Base-by-base conservation (phyloP, 2,329 filamentous ascomycete genomes). In the Epichloe uncinata region DNA sequence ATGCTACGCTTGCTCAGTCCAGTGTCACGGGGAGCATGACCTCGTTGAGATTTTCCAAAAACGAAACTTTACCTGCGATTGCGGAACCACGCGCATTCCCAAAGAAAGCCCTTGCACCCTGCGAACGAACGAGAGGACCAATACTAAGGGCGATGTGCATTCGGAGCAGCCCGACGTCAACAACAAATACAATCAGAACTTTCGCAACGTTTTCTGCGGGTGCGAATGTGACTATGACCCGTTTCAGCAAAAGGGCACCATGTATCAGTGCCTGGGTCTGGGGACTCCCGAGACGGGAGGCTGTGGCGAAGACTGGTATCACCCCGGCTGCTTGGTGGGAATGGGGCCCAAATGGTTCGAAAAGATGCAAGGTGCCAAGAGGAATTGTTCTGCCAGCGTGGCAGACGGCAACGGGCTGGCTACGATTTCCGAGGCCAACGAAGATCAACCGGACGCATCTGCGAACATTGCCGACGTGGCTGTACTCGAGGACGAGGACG, bases 281-380 rank as follows among this genome's bases (percentile, higher is more conserved):
- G 89, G 88, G 1, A 84, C 81, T 0, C 74, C 78, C 12, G 85
- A 91, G 56, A 82, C 84, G 1, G 90, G 90, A 15, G 91, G 90
- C 4, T 97, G 91, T 66, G 91, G 91, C 12, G 91, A 97, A 69
- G 91, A 97, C 62, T 97, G 91, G 91, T 97, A 88, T 76, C 91
- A 97, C 69, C 88, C 91, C 0, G 89, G 93, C 54, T 97, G 91
- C 62, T 71, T 97, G 7, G 80, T 95, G 45, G 90, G 90, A 5
- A 69, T 94, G 57, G 81, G 84, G 0, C 78, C 87, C 11, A 77
- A 81, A 52, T 90, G 85, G 81, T 81, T 74, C 55, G 81, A 84
- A 61, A 74, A 69, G 60, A 71, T 66, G 65, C 62, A 65, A 55
- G 65, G 57, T 51, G 48, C 59, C n/a, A 68, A 69, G 43, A 42